Evolutionary conservation across 352 stramenopile species (phyloP), one percentile per base, ranked within the genome.

Genomic region (Plasmopara halstedii): DNA sequence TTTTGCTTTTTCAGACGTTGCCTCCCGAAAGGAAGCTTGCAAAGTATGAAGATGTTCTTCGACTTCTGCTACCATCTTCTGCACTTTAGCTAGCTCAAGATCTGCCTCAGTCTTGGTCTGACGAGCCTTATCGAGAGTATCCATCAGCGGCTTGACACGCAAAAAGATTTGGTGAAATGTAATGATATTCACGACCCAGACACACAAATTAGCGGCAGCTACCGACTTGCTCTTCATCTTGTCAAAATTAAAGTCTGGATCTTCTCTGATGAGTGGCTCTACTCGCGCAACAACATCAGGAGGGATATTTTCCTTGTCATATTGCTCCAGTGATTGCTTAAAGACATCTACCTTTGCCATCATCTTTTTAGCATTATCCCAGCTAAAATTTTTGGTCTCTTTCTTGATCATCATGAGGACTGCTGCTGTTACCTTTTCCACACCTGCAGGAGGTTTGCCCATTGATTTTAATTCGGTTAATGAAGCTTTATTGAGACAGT

Each of bases 361-460:
- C 88, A 97, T 96, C 55, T 96, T 97, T 70, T 96, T 97, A 9
- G 88, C 88, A 50, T 95, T 97, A 29, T 97, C 89, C 88, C 88
- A 97, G 33, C 77, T 87, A 36, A 97, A 94, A 51, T 96, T 95
- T 45, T 93, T 93, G 26, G 88, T 96, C 58, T 97, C 88, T 33
- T 88, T 79, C 63, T 96, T 96, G n/a, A 97, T 36, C 64, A 97
- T 85, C 60, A 97, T 95, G 1, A 97, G 58, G 23, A 96, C 67
- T 0, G 83, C 84, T 6, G 81, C 80, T 0, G 88, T 96, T 6
- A 97, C 87, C 42, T 95, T 95, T 23, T 94, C 85, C 1, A 96
- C 84, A 11, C 85, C 85, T 2, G 80, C 62, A 0, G 85, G 85
- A 5, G 85, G 82, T 34, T 96, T 96, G 6, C 71, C 60, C 75